phyloP scores from a whole-genome alignment of 306 rosid species.

The Senna tora region DNA sequence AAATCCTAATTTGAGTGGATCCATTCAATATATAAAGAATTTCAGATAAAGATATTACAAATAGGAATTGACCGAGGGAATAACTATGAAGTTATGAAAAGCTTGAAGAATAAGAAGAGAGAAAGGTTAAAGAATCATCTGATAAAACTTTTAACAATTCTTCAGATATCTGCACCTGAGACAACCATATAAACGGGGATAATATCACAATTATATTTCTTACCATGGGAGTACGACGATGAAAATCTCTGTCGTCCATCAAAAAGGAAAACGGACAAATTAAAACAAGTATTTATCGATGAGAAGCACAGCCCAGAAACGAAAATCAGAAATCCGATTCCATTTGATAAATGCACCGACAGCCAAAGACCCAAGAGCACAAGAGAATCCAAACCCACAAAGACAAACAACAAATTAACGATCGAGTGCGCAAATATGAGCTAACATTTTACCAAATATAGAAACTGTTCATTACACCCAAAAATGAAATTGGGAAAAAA shows the following conservation, averaged over 20 bases:
- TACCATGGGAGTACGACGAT: conserved; percentile 60
- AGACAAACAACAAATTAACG: conserved; percentile 2
- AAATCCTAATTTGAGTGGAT: background rate
- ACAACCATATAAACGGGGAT: background rate
- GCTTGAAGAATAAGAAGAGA: background rate
- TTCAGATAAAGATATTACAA: background rate
- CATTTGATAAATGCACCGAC: background rate
- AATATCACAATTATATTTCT: conserved; percentile 17
- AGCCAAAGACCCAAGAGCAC: background rate
- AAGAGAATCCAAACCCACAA: conserved; percentile 4
- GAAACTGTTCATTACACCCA: background rate
- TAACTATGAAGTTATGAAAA: background rate
- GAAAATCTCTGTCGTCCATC: conserved; percentile 63
- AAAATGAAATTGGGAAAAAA: background rate
- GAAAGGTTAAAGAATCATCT: background rate
- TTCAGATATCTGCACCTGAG: background rate
- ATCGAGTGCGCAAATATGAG: conserved; percentile 8
- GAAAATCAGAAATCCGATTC: conserved; percentile 6
- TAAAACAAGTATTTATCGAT: background rate
- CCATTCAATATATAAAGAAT: background rate
- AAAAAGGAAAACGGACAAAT: background rate
- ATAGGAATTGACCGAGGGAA: background rate
- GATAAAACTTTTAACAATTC: background rate
- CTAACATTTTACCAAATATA: conserved; percentile 4
- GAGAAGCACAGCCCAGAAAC: conserved; percentile 11